Base-by-base conservation (phyloP, 495 filamentous ascomycete genomes). In the Aspergillus mulundensis region DNA sequence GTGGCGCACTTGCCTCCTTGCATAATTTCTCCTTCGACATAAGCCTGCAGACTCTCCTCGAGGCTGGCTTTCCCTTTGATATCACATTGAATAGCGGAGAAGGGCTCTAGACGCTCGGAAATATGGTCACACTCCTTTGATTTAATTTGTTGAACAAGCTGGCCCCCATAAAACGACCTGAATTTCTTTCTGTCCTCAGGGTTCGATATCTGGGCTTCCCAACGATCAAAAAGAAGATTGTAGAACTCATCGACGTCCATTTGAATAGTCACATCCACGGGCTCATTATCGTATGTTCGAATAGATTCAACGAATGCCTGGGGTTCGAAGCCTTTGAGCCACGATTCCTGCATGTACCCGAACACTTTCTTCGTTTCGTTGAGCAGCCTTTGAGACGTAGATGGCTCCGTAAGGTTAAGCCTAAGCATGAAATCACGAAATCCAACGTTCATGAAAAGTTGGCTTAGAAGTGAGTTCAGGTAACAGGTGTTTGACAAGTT, bases 221-320 rank as follows among this genome's bases (percentile, higher is more conserved):
- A 91, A 28, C 90, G 81, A 62, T 96, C 91, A 62, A 97, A 94
- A 0, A 97, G 78, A 19, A 95, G 77, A 62, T 94, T 95, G 72
- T 94, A 97, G 67, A 97, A 99, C 64, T 96, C 91, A 60, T 97
- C 95, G 14, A 96, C 95, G 65, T 99, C 94, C 90, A 97, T 97
- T 66, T 97, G 95, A 39, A 89, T 79, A 18, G 83, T 84, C 23
- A 93, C 84, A 70, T 97, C 91, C 47, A 97, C 92, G n/a, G 81
- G 76, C 16, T 84, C 77, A 45, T 91, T 87, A 24, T 95, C 91
- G 60, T 94, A 93, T 0, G 88, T 94, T 50, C 81, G 84, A 62
- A 97, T 88, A 32, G 81, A 83, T 19, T 77, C 77, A 24, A 93
- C 89, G 46, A 94, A 84, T 0, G 81, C 81, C 38, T 80, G 73